Conservation (phyloP, 2,329 filamentous ascomycete genomes). For the Cryphonectria japonica region DNA sequence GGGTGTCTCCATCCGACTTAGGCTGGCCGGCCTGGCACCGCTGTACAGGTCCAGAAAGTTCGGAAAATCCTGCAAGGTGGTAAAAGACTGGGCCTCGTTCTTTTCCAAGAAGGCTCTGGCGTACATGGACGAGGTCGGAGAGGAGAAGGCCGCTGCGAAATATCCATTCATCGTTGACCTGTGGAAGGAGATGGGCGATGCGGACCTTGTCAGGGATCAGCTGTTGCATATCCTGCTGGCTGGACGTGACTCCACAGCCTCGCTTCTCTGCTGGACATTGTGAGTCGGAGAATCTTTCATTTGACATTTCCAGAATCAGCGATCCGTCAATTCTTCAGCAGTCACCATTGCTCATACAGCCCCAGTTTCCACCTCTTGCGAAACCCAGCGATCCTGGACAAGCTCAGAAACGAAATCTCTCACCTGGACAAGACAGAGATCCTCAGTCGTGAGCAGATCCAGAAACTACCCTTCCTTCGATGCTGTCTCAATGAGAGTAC, state of each 20-base stretch:
- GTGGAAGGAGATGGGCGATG: slow-evolving; percentile 29
- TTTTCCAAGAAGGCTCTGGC: slow-evolving; percentile 39
- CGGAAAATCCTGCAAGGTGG: slow-evolving; percentile 20
- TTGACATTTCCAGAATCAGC: neutral
- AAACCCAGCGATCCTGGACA: slow-evolving; percentile 6
- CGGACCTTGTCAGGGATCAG: slow-evolving; percentile 31
- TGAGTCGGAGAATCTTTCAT: slow-evolving; percentile 5
- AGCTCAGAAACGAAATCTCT: slow-evolving; percentile 26
- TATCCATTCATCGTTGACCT: slow-evolving; percentile 50
- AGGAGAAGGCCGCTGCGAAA: slow-evolving; percentile 34
- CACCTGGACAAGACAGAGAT: slow-evolving; percentile 14
- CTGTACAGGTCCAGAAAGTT: slow-evolving; percentile 30
- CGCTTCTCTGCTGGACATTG: slow-evolving; percentile 32
- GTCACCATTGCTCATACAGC: neutral
- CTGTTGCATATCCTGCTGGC: slow-evolving; percentile 32
- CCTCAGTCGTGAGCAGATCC: slow-evolving; percentile 31
- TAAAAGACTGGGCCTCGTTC: slow-evolving; percentile 32
- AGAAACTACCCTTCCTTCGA: slow-evolving; percentile 30
- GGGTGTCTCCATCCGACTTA: slow-evolving; percentile 26
- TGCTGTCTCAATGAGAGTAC: slow-evolving; percentile 33
- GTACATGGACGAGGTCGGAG: slow-evolving; percentile 15
- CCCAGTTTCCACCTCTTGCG: slow-evolving; percentile 15
- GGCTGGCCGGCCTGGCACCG: slow-evolving; percentile 29
- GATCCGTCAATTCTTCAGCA: neutral
- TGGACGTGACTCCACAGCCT: slow-evolving; percentile 32